Percentiles rank a stretch among this genome's conserved stretches.
These are phyloP conservation scores for Torulaspora maleeae DNA, from an alignment of 805 yeast species.

Conservation along the genomic window DNA sequence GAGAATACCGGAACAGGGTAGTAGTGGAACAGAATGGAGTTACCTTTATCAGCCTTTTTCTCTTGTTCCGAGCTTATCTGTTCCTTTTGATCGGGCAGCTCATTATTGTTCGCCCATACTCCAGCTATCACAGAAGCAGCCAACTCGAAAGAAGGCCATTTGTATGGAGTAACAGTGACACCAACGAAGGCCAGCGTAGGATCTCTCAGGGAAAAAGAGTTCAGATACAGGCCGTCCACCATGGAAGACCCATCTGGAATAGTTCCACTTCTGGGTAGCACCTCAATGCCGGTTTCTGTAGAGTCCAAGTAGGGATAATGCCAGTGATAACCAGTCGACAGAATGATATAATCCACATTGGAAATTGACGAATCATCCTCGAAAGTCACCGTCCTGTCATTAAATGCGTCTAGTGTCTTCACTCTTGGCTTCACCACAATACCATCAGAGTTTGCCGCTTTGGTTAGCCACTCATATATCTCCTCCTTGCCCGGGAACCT, in stretches of 20 bases:
- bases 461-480: slow-evolving; percentile 38
- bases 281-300: slow-evolving; percentile 10
- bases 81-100: not conserved
- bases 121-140: slow-evolving; percentile 54
- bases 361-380: slow-evolving; percentile 33
- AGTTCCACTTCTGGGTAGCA: slow-evolving; percentile 3
- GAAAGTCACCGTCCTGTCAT: slow-evolving; percentile 29
- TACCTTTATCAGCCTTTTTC: not conserved
- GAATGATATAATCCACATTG: slow-evolving; percentile 30
- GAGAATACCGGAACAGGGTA: not conserved
- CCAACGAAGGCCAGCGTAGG: slow-evolving; percentile 47
- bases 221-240: slow-evolving; percentile 41
- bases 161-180: slow-evolving; percentile 38
- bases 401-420: slow-evolving; percentile 26
- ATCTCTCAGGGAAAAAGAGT: slow-evolving; percentile 42
- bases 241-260: slow-evolving; percentile 22
- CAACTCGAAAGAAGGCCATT: slow-evolving; percentile 48
- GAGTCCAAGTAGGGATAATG: slow-evolving; percentile 18
- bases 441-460: slow-evolving; percentile 38
- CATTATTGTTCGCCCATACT: slow-evolving; percentile 43
- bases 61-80: not conserved
- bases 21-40: not conserved
- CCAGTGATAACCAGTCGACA: slow-evolving; percentile 47
- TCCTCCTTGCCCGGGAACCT: slow-evolving; percentile 64
- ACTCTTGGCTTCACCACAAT: slow-evolving; percentile 37